A percentile compares a stretch with the other conserved stretches of the same genome.
phyloP scores from a whole-genome alignment of 106 monocot genomes.

The Acorus gramineus region DNA sequence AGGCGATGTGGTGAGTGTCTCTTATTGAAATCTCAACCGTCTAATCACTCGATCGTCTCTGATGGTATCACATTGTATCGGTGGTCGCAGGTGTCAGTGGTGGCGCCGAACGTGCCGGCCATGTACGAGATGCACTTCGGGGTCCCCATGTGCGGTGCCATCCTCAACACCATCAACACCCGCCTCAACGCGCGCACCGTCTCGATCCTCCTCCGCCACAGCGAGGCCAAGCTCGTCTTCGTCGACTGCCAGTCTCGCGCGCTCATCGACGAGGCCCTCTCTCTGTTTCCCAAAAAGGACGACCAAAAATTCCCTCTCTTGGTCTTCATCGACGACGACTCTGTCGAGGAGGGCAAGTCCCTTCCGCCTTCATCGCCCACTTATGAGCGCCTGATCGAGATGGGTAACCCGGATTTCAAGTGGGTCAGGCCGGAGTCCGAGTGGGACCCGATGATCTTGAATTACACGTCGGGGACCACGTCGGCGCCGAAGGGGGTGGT shows the following conservation, averaged over 20 bases:
- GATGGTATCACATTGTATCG: too few relatives aligned
- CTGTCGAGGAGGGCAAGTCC: constrained; percentile 1
- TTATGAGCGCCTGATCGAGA: constrained; percentile 34
- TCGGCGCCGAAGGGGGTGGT: constrained; percentile 82
- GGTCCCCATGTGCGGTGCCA: constrained; percentile 56
- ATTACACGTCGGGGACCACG: constrained; percentile 88
- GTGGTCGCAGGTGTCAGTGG: constrained; percentile 17
- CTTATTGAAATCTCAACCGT: too few relatives aligned
- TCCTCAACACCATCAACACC: constrained; percentile 32
- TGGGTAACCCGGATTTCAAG: constrained; percentile 43
- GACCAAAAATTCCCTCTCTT: constrained; percentile 15
- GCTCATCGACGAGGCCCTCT: constrained; percentile 13
- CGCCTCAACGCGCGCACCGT: constrained; percentile 32
- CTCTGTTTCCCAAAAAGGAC: constrained; percentile 5
- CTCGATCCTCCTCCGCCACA: constrained; percentile 30
- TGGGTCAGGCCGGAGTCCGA: constrained; percentile 55
- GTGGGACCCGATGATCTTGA: constrained; percentile 71
- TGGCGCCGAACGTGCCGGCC: constrained; percentile 34
- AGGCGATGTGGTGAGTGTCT: too few relatives aligned
- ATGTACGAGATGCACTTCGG: constrained; percentile 79
- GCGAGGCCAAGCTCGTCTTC: constrained; percentile 21
- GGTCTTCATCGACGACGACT: constrained; percentile 27
- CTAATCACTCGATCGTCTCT: too few relatives aligned
- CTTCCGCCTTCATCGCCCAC: background rate
- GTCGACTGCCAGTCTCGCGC: constrained; percentile 15